A percentile compares a stretch with the other conserved stretches of the same genome.
These are phyloP conservation scores for Lactarius trivialis DNA, from an alignment of 768 basidiomycete species.

Conservation along the genomic window DNA sequence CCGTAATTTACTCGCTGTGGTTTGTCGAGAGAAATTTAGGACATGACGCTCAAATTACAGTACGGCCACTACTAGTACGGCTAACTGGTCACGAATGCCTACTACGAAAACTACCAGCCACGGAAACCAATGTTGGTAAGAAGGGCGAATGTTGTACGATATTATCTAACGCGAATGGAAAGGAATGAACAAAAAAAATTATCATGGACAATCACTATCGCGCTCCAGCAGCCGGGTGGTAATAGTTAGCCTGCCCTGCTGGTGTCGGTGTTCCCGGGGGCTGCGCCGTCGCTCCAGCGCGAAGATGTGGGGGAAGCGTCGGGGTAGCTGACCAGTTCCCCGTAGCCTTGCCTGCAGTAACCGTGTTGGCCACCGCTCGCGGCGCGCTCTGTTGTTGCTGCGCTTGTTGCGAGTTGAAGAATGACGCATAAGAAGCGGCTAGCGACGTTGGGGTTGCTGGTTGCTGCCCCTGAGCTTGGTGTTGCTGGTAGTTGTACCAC, in stretches of 20 bases:
- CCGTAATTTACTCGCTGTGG: neutral
- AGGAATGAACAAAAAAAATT: neutral
- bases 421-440: constrained; percentile 37
- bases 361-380: constrained; percentile 53
- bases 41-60: constrained; percentile 13
- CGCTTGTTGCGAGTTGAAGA: constrained; percentile 32
- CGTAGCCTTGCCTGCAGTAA: constrained; percentile 30
- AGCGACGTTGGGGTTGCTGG: constrained; percentile 28
- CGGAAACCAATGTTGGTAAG: constrained; percentile 1
- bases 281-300: constrained; percentile 22
- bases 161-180: constrained; percentile 9
- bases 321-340: constrained; percentile 29
- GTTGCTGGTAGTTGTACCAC: constrained; percentile 41
- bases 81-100: neutral
- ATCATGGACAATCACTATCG: constrained; percentile 1
- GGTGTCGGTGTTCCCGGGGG: constrained; percentile 25
- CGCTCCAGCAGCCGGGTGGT: constrained; percentile 25
- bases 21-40: neutral
- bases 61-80: neutral
- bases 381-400: constrained; percentile 24
- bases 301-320: constrained; percentile 40
- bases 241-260: constrained; percentile 23
- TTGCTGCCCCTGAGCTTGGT: constrained; percentile 35
- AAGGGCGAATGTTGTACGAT: constrained; percentile 11
- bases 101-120: neutral